Base-by-base conservation (phyloP, 768 basidiomycete genomes). In the Lactarius tabidus region DNA sequence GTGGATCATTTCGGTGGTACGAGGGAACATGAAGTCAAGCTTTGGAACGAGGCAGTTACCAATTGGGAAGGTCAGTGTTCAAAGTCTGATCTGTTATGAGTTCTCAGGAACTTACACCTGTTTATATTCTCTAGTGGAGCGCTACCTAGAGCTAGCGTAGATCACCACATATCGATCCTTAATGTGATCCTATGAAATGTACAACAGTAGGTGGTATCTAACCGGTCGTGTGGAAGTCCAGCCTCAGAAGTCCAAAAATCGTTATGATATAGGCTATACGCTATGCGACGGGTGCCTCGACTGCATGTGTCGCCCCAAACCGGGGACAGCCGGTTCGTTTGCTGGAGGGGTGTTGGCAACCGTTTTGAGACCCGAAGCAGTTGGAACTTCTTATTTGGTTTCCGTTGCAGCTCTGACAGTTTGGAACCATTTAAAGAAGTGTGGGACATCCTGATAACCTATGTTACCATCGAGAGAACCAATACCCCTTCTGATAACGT, bases 1-100 rank as follows among this genome's bases (percentile, higher is more conserved):
- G 92, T 98, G 1, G 92, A 98, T 18, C 97, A 99, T 74, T 96
- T 85, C 71, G 93, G 91, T 3, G 95, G 94, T 9, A 98, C 97
- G n/a, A 85, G 96, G 71, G 84, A 93, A 74, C 90, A 98, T 73
- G 95, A 96, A 74, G 86, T 95, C 63, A 85, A 81, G 60, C 71
- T 90, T 29, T 95, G 91, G 89, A 90, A 93, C 70, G 84, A 87
- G 70, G 92, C 93, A 2, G 93, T 96, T 43, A 97, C 95, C 14
- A 89, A 84, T 74, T 98, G 93, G 95, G 95, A 96, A 84, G 85
- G 94, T 93, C 71, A 70, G 85, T 70, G 23, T 53, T 43, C n/a
- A 26, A 41, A 51, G 39, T 31, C 23, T 41, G 17, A 28, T 28
- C 6, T 39, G 10, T 9, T 5, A 15, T 36, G 33, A 39, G 15